Evolutionary conservation across 768 basidiomycete genomes (phyloP).

Genomic region (Termitomyces heimii): DNA sequence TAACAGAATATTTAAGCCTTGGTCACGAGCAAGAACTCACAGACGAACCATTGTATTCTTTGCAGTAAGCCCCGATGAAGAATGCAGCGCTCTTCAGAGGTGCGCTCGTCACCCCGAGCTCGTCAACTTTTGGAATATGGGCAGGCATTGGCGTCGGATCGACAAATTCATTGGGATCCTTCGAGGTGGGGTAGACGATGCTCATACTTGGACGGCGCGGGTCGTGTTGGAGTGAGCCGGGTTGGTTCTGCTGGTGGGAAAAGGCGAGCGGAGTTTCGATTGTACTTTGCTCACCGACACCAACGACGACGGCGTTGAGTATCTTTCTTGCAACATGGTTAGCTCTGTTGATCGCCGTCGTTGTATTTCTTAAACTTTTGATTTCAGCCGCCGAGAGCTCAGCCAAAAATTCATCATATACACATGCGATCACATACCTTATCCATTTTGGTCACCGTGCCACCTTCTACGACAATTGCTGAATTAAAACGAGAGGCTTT

Average conservation of each 20-base stretch:
- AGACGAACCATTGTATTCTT: conserved; percentile 87
- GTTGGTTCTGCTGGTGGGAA: conserved; percentile 17
- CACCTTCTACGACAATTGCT: conserved; percentile 47
- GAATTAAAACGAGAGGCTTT: conserved; percentile 60
- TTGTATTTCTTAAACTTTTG: background rate
- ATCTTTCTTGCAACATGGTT: conserved; percentile 16
- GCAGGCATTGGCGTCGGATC: conserved; percentile 65
- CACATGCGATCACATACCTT: conserved; percentile 72
- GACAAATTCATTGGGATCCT: conserved; percentile 44
- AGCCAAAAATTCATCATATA: conserved; percentile 61
- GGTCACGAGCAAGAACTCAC: background rate
- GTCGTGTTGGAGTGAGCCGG: conserved; percentile 15
- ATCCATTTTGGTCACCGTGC: conserved; percentile 53
- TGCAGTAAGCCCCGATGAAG: conserved; percentile 95
- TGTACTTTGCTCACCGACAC: conserved; percentile 7
- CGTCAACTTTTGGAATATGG: conserved; percentile 69
- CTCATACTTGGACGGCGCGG: conserved; percentile 37
- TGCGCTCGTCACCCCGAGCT: conserved; percentile 85
- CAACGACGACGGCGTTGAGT: conserved; percentile 4
- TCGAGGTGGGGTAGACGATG: conserved; percentile 43
- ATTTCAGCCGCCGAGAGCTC: conserved; percentile 40
- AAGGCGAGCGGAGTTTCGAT: conserved; percentile 23
- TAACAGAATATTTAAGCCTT: background rate
- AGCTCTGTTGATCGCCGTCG: background rate
- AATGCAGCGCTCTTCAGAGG: conserved; percentile 96